Evolutionary conservation across 1,139 yeast genomes (phyloP).

Genomic region (Maudiozyma humilis): DNA sequence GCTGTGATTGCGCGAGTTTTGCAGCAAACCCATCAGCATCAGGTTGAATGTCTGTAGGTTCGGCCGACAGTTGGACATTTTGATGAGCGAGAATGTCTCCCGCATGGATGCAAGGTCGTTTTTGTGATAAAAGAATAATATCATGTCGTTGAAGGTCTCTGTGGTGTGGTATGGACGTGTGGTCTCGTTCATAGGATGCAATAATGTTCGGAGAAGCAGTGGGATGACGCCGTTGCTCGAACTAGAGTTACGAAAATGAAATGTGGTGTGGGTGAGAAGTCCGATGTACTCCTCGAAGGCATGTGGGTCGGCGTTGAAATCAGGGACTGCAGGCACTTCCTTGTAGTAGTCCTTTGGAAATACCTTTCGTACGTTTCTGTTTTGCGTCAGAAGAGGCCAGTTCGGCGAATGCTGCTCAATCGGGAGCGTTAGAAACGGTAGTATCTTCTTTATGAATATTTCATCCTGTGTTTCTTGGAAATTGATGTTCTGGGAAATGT

Average conservation of each 20-base stretch:
- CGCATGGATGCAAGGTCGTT: constrained; percentile 38
- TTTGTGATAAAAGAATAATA: constrained; percentile 35
- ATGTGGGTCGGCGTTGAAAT: constrained; percentile 22
- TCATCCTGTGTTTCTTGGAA: constrained; percentile 8
- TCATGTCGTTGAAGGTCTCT: constrained; percentile 37
- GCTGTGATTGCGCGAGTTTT: constrained; percentile 26
- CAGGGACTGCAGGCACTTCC: constrained; percentile 33
- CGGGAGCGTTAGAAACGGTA: constrained; percentile 18
- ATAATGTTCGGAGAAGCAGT: constrained; percentile 33
- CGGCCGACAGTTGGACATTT: constrained; percentile 31
- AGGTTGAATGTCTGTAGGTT: constrained; percentile 40
- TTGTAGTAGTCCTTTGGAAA: constrained; percentile 21
- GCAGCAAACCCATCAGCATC: constrained; percentile 28
- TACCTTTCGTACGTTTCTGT: too few species aligned
- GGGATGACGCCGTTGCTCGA: constrained; percentile 32
- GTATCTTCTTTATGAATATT: constrained; percentile 18
- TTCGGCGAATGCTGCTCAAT: too few species aligned
- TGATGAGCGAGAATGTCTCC: constrained; percentile 36
- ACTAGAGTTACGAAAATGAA: constrained; percentile 31
- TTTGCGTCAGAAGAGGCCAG: too few species aligned
- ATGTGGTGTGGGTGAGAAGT: constrained; percentile 32
- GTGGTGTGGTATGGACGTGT: constrained; percentile 33
- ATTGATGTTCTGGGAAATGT: constrained; percentile 7
- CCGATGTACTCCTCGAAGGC: constrained; percentile 32
- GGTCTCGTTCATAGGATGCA: constrained; percentile 35